Base-by-base conservation (phyloP, 1,139 yeast genomes). In the Blastobotrys persicus region DNA sequence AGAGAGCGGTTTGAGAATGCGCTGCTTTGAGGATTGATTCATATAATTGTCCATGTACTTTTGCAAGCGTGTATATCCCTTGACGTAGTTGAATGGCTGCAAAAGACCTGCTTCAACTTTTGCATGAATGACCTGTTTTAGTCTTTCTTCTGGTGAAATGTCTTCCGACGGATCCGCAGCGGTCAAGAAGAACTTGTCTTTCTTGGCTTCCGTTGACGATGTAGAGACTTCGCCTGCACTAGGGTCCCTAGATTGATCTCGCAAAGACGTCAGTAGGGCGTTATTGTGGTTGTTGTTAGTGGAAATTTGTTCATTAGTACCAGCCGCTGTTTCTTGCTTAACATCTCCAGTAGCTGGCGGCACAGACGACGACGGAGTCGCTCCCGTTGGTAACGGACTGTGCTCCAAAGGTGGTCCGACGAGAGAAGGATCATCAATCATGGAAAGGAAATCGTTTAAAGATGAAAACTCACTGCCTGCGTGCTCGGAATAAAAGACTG, bases 91-190 rank as follows among this genome's bases (percentile, higher is more conserved):
- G 66, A 89, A 92, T 0, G 98, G 98, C 63, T 86, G 91, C 40
- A 92, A 70, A 44, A 92, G 74, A 0, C 98, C 98, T 0, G 98
- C 98, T 63, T 88, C 96, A 40, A 91, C 72, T 62, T 92, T 92
- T 13, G 98, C 98, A 61, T 88, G 86, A 60, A 92, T 91, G n/a
- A 92, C 98, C 64, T 89, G 95, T 62, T 88, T 88, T 59, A 92
- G 75, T 56, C 97, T 77, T 63, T 91, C 98, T 65, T 91, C 98
- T 0, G 98, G 97, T 0, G 96, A 87, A 37, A 87, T 85, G 60
- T 88, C 96, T 0, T 94, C 88, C 0, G 96, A 86, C 1, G 98
- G 98, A 64, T 92, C 98, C 0, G 98, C 98, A 0, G 98, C 98
- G 0, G 98, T 91, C 48, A 92, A 72, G 71, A 92, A 91, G 69